These are phyloP conservation scores for Colletotrichum lentis DNA, from an alignment of 2,329 filamentous ascomycete species.

Conservation along the genomic window DNA sequence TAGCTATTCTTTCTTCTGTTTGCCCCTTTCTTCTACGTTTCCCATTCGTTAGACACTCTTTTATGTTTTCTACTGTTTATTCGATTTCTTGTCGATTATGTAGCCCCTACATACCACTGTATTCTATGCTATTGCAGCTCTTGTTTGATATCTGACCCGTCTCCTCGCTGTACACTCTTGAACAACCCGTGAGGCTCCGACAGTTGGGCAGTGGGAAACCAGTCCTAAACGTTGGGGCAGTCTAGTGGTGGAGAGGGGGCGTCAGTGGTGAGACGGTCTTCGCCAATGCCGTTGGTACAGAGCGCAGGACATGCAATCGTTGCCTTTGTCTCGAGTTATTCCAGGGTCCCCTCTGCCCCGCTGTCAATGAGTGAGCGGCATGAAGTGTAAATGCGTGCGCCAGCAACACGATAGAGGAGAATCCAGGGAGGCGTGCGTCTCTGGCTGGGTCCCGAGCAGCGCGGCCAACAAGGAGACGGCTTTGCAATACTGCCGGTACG, in stretches of 20 bases:
- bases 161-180: background rate
- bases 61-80: background rate
- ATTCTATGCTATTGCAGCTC: background rate
- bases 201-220: background rate
- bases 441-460: background rate
- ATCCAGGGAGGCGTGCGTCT: background rate
- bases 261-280: background rate
- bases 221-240: background rate
- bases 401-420: background rate
- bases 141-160: background rate
- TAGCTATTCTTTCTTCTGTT: background rate
- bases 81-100: background rate
- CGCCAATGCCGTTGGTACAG: too few species aligned
- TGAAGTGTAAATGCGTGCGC: background rate
- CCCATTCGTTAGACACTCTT: background rate
- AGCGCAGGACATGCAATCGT: background rate
- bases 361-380: too few species aligned
- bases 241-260: background rate
- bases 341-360: background rate
- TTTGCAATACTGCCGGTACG: background rate
- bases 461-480: too few species aligned
- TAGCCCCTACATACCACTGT: background rate
- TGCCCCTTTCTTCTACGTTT: background rate
- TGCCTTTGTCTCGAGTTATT: background rate
- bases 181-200: background rate